Conservation (phyloP, 495 filamentous ascomycete species). For the Lentithecium fluviatile region DNA sequence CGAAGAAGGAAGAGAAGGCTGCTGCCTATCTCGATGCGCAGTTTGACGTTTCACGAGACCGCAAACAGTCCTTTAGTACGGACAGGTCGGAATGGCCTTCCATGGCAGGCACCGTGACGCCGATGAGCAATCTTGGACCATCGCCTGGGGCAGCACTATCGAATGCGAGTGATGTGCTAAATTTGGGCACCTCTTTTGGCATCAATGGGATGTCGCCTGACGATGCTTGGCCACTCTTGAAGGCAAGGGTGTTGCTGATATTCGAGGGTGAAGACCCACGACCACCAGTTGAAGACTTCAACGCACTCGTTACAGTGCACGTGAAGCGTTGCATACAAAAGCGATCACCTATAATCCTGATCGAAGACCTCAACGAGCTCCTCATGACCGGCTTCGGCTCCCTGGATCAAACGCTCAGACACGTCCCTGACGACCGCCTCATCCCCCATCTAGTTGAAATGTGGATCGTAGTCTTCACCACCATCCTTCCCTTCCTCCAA, state of each 20-base stretch:
- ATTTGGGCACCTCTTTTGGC: slow-evolving; percentile 53
- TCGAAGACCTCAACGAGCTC: slow-evolving; percentile 39
- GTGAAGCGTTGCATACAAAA: slow-evolving; percentile 44
- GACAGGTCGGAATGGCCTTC: slow-evolving; percentile 38
- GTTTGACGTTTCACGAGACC: slow-evolving; percentile 37
- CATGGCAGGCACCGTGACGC: slow-evolving; percentile 18
- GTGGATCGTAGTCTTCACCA: slow-evolving; percentile 89
- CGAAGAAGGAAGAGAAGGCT: slow-evolving; percentile 82
- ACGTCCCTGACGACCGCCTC: slow-evolving; percentile 75
- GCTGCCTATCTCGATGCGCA: slow-evolving; percentile 43
- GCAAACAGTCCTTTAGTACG: slow-evolving; percentile 40
- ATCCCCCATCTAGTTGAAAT: slow-evolving; percentile 86
- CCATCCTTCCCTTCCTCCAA: slow-evolving; percentile 89
- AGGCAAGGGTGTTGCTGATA: slow-evolving; percentile 80
- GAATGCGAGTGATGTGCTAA: slow-evolving; percentile 15
- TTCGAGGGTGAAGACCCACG: slow-evolving; percentile 92
- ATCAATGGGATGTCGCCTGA: slow-evolving; percentile 81
- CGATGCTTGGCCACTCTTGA: slow-evolving; percentile 94
- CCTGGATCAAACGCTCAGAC: slow-evolving; percentile 76
- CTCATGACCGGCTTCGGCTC: slow-evolving; percentile 72
- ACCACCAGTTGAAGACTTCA: slow-evolving; percentile 90
- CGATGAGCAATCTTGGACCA: slow-evolving; percentile 17
- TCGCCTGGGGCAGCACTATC: slow-evolving; percentile 30
- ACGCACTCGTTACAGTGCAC: slow-evolving; percentile 64
- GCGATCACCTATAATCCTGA: slow-evolving; percentile 37